phyloP scores from a whole-genome alignment of 257 asterid genomes.

The Solanum okadae region DNA sequence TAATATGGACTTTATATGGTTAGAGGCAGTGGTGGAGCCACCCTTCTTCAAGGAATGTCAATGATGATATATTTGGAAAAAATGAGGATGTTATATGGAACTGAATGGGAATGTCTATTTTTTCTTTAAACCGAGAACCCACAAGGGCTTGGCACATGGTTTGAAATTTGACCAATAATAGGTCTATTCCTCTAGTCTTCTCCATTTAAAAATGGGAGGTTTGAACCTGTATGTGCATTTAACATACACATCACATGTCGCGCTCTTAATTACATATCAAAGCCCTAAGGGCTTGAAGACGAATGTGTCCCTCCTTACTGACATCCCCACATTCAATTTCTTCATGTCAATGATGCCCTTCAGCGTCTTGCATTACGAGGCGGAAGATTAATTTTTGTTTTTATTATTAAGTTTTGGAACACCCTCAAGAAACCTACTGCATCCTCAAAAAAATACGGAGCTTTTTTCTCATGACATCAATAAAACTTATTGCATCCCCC shows the following conservation, averaged over 20 bases:
- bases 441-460: neutral
- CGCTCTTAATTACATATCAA: neutral
- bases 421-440: neutral
- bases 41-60: neutral
- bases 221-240: neutral
- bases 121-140: neutral
- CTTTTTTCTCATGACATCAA: neutral
- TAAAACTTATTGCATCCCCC: neutral
- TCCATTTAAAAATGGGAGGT: neutral
- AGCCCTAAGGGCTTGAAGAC: neutral
- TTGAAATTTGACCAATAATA: neutral
- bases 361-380: neutral
- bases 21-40: neutral
- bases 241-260: neutral
- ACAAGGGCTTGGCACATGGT: neutral
- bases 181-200: neutral
- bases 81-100: neutral
- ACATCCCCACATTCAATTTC: neutral
- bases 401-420: neutral
- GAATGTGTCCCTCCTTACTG: neutral
- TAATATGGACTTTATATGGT: neutral
- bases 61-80: neutral
- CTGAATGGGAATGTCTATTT: neutral
- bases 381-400: neutral
- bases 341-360: neutral